Base-by-base conservation (phyloP, 2,329 filamentous ascomycete species). In the Penicillium crustosum region DNA sequence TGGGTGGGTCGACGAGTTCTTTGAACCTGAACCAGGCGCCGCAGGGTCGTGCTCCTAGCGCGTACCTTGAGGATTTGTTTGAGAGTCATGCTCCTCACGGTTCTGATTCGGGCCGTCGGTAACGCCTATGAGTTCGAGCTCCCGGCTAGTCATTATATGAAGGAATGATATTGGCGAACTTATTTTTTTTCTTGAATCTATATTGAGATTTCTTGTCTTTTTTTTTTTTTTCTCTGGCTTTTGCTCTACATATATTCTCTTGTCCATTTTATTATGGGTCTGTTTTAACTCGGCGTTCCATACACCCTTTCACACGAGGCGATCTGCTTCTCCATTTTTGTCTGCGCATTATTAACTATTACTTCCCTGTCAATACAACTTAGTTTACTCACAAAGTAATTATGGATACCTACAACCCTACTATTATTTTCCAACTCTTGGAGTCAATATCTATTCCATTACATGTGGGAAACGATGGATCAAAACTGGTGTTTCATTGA, bases 51-150 rank as follows among this genome's bases (percentile, higher is more conserved):
- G 89, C 92, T 17, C 93, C 93, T 0, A 96, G 91, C 73, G 90
- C 91, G 19, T 96, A 92, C 72, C 80, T 97, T 39, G 93, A 97
- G 59, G 92, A 97, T 73, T 76, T 97, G 49, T 88, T 97, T 60
- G 91, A 92, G 69, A 90, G 89, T 62, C 88, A 92, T 68, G 60
- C 63, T 10, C 66, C 68, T 31, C 60, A 54, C 19, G 33, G 61
- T 27, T 53, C 57, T 12, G 61, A 57, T 12, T 60, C 60, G 10
- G 59, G 57, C 50, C 65, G 52, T 52, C 60, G 55, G 21, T 48
- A 47, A 19, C 6, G 6, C 6, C 12, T 2, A 15, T 35, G 29
- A 10, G 9, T 21, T 8, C 5, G 36, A 17, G 19, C 29, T 13
- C 23, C 27, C 7, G 5, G 33, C n/a, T 17, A 12, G 19, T 42